Conservation (phyloP, 345 rosid species). For the Trapa bicornis region DNA sequence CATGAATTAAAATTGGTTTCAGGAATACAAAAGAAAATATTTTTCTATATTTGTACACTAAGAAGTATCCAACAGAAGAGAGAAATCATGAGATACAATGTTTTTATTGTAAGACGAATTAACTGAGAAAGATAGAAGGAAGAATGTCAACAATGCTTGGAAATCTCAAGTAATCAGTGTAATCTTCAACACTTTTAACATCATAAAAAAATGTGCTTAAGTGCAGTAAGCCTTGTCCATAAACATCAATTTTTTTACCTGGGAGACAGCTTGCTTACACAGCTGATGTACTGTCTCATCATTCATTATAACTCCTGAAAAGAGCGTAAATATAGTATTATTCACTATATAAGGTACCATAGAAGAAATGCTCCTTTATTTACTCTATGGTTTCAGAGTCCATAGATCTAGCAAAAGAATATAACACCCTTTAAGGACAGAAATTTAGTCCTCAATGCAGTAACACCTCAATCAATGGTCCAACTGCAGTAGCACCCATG, state of each 20-base stretch:
- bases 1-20: background rate
- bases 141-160: background rate
- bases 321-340: background rate
- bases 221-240: no score
- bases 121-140: background rate
- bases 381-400: no score
- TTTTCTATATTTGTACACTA: background rate
- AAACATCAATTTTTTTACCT: conserved; percentile 26
- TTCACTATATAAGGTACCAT: background rate
- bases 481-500: background rate
- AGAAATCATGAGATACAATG: no score
- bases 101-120: background rate
- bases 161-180: background rate
- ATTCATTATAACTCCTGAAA: conserved; percentile 75
- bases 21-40: background rate
- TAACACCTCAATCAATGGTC: background rate
- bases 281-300: conserved; percentile 91
- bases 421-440: background rate
- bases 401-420: background rate
- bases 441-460: background rate
- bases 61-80: background rate
- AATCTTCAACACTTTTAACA: background rate
- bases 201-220: background rate
- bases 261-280: conserved; percentile 83
- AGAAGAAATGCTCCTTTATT: no score